Evolutionary conservation across 208 protist species (phyloP).

Genomic region (Leishmania major): DNA sequence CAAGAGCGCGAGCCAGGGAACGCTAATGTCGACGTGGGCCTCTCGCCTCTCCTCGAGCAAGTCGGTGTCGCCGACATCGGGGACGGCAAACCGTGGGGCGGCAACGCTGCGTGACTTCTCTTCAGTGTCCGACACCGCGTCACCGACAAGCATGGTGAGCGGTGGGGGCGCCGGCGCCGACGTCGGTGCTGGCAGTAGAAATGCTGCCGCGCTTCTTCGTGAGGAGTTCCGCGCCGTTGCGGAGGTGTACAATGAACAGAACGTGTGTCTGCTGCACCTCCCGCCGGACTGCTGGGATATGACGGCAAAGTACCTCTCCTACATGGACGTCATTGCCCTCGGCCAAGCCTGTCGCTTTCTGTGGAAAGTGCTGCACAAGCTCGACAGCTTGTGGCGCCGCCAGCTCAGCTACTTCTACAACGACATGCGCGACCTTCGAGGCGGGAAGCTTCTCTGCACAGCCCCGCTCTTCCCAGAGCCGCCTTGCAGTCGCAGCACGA

Average conservation of each 20-base stretch:
- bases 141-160: not conserved
- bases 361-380: constrained; percentile 41
- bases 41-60: constrained; percentile 32
- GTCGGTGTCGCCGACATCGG: constrained; percentile 5
- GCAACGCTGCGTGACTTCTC: not conserved
- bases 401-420: constrained; percentile 69
- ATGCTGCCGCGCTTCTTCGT: not conserved
- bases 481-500: not conserved
- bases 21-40: constrained; percentile 40
- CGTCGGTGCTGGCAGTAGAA: not conserved
- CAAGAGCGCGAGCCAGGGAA: not conserved
- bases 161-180: not conserved
- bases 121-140: not conserved
- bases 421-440: constrained; percentile 55
- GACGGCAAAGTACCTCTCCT: constrained; percentile 43
- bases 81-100: not conserved
- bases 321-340: constrained; percentile 50
- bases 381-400: constrained; percentile 67
- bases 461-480: constrained; percentile 32
- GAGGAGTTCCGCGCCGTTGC: constrained; percentile 40
- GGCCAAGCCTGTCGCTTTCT: constrained; percentile 54
- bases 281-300: constrained; percentile 51
- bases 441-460: constrained; percentile 55
- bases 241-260: constrained; percentile 27
- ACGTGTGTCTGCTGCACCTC: constrained; percentile 33